Conservation (phyloP, 345 rosid genomes). For the Eucalyptus albens region DNA sequence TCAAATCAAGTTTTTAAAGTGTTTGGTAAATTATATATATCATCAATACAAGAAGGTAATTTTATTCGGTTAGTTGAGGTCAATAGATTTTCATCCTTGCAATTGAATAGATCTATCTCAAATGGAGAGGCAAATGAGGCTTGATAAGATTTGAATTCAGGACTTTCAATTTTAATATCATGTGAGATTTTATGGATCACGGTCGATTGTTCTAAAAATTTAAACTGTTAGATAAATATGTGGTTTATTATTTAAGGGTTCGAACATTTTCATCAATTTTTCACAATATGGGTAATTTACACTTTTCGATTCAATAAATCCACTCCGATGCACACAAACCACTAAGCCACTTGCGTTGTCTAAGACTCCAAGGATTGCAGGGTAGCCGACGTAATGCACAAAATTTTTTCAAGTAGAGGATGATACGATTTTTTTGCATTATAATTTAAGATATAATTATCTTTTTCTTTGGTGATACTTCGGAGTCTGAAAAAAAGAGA, state of each 20-base stretch:
- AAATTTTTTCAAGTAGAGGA: background rate
- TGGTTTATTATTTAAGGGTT: background rate
- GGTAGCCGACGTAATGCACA: no score
- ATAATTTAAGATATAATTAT: background rate
- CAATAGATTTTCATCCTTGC: background rate
- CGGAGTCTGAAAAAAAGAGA: background rate
- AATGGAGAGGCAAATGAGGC: background rate
- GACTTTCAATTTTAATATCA: background rate
- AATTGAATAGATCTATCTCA: background rate
- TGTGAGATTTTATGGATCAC: no score
- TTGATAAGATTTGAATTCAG: rapidly evolving
- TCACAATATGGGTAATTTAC: rapidly evolving
- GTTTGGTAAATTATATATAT: background rate
- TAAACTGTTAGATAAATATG: rapidly evolving
- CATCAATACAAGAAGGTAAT: background rate
- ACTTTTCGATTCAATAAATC: background rate
- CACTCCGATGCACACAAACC: background rate
- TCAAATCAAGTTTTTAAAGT: background rate
- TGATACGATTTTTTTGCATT: background rate
- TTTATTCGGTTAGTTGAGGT: background rate
- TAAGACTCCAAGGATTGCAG: background rate
- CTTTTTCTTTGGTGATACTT: background rate
- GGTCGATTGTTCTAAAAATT: no score
- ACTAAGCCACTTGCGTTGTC: background rate
- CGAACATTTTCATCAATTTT: background rate